A percentile compares a stretch with the other conserved stretches of the same genome.
Evolutionary conservation across 2,329 filamentous ascomycete genomes (phyloP).

Genomic region (Pseudocercospora musae): DNA sequence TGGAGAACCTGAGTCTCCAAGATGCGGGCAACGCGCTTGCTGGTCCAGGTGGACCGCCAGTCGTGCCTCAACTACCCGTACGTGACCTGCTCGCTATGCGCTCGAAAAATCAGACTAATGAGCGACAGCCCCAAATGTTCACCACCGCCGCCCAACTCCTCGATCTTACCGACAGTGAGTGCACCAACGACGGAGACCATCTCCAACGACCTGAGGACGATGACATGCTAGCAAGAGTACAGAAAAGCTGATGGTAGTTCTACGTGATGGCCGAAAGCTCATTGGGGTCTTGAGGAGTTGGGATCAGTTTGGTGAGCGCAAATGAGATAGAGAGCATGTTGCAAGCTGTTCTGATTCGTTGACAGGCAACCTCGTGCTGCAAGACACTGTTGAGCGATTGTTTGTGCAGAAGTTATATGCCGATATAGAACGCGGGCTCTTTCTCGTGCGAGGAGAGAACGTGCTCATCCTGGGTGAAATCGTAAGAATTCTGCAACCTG

Average conservation of each 20-base stretch:
- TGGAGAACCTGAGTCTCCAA: conserved; percentile 36
- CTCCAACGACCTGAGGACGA: neutral
- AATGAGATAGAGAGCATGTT: neutral
- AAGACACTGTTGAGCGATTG: conserved; percentile 86
- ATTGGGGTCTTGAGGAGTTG: conserved; percentile 90
- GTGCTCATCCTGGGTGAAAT: conserved; percentile 95
- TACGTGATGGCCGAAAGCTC: conserved; percentile 91
- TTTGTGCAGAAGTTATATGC: conserved; percentile 74
- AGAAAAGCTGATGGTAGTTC: conserved; percentile 93
- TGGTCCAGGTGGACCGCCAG: conserved; percentile 28
- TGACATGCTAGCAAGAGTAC: conserved; percentile 28
- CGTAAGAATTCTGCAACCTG: conserved; percentile 37
- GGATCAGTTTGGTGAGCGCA: conserved; percentile 84
- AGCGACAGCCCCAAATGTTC: conserved; percentile 78
- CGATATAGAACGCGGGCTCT: conserved; percentile 81
- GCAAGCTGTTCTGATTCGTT: conserved; percentile 6
- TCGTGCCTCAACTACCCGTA: conserved; percentile 60
- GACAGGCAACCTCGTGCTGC: conserved; percentile 87
- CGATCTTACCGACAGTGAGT: conserved; percentile 91
- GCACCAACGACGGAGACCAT: conserved; percentile 32
- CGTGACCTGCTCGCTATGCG: neutral
- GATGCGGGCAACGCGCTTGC: conserved; percentile 27
- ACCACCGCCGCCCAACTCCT: conserved; percentile 93
- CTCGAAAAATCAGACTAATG: neutral
- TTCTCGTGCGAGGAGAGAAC: conserved; percentile 92